Evolutionary conservation across 257 asterid genomes (phyloP), one percentile per base, ranked within the genome.

Genomic region (Verbascum thapsus): DNA sequence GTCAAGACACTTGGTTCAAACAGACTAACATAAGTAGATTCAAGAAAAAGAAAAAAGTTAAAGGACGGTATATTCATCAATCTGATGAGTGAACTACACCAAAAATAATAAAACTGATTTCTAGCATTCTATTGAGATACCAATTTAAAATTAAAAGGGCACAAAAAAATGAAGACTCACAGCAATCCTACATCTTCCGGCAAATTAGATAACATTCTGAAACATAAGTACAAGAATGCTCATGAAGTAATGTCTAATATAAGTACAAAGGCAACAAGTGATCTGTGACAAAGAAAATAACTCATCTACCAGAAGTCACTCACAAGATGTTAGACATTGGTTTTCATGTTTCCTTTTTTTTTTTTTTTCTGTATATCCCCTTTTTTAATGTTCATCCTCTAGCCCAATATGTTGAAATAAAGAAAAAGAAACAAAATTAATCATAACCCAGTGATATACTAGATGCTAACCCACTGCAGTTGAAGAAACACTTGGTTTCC

Each of bases 1-100:
- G 20, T 55, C 16, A 53, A 51, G 58, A 20, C 49, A 49, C 34
- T 66, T 22, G 42, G 58, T 54, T 23, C 61, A 8, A 53, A 11
- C 7, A 42, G 35, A 17, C 18, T n/a, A 64, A 10, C 13, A 65
- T 41, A 8, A 15, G 57, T 55, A 43, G 35, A 12, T 42, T n/a
- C 22, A 13, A 26, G 7, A 20, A 47, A 30, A 38, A 38, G 41
- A 30, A 17, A 12, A 51, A 32, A 42, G 38, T 20, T 26, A 71
- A 8, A 5, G 6, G 22, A 49, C 8, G n/a, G 56, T 10, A 30
- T 26, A 22, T 53, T 53, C 10, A 56, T 38, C 37, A 37, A 38
- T 16, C 23, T 15, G 17, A 12, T n/a, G 26, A 20, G 23, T 12
- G 18, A 17, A 8, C 34, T 26, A 19, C 3, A 50, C 34, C 39